Evolutionary conservation across 176 grass and related monocot genomes (phyloP), one percentile per base, ranked within the genome.

Genomic region (Otatea glauca): DNA sequence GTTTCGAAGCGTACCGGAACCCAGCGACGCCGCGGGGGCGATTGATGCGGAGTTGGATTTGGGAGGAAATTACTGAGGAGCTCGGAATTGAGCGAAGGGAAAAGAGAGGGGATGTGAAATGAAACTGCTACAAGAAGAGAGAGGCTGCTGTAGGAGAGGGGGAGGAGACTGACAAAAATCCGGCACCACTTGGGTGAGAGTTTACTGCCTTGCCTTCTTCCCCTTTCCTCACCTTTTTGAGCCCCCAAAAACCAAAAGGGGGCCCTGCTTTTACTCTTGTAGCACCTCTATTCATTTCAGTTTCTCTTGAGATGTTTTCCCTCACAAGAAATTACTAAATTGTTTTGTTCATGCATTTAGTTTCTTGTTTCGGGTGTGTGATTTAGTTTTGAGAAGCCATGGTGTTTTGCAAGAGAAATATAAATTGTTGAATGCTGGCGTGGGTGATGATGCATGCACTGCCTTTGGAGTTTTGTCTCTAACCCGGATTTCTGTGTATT

Each of bases 91-190:
- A 65, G 75, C 48, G 4, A 65, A 78, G 59, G 63, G 16, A 68
- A 66, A 48, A 25, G 37, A 24, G 48, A 3, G 11, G 44, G 65
- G 70, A 38, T 73, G 75, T 17, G 75, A 84, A 73, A n/a, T 3
- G 23, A 18, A 77, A 77, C 80, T 24, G 72, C 65, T 47, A 44
- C 74, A 23, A 10, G 15, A 18, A 10, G 15, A 5, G 48, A 50
- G 48, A 53, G 5, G 50, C 15, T 5, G 47, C 24, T 78, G 41
- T 85, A 61, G 43, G 24, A 21, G 50, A 38, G 24, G 32, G 50
- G 50, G 42, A 37, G 45, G 58, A 74, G 83, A 71, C 83, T 81
- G 88, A 77, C 83, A 89, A 81, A 85, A 86, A 81, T 89, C 88
- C 77, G 77, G 88, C 83, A 89, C 88, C 77, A 70, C 47, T 70